A percentile compares a stretch with the other conserved stretches of the same genome.
Conservation (phyloP, 805 yeast species). For the Starmerella cellae region DNA sequence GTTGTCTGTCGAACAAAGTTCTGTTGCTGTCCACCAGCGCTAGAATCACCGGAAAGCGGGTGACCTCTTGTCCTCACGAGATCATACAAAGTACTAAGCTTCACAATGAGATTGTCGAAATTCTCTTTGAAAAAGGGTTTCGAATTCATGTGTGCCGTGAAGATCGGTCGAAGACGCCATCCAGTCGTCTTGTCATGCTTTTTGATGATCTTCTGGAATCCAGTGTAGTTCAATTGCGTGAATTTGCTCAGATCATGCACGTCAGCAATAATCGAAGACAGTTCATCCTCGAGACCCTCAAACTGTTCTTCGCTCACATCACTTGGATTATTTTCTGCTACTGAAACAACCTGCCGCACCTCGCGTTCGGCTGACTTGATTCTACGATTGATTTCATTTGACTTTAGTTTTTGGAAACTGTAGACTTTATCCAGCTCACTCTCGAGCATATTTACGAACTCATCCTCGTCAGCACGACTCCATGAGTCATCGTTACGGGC, state of each 20-base stretch:
- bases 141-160: slow-evolving; percentile 81
- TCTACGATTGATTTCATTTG: slow-evolving; percentile 71
- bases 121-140: slow-evolving; percentile 95
- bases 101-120: slow-evolving; percentile 77
- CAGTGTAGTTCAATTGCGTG: slow-evolving; percentile 86
- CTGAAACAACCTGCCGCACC: slow-evolving; percentile 48
- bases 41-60: slow-evolving; percentile 84
- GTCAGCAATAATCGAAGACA: slow-evolving; percentile 84
- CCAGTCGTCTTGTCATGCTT: slow-evolving; percentile 88
- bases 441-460: slow-evolving; percentile 63
- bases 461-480: slow-evolving; percentile 69
- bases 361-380: slow-evolving; percentile 68
- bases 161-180: slow-evolving; percentile 74
- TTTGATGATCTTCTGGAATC: slow-evolving; percentile 90
- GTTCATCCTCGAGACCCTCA: slow-evolving; percentile 59
- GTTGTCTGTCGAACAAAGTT: slow-evolving; percentile 98
- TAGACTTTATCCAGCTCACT: slow-evolving; percentile 83
- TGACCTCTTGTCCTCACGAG: slow-evolving; percentile 91
- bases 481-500: slow-evolving; percentile 43
- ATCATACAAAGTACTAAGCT: slow-evolving; percentile 78
- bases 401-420: slow-evolving; percentile 78
- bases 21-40: slow-evolving; percentile 98
- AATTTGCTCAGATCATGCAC: slow-evolving; percentile 94
- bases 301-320: slow-evolving; percentile 50
- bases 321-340: slow-evolving; percentile 28